Percentiles rank a stretch among this genome's conserved stretches.
Evolutionary conservation across 371 early-diverging fungal genomes (phyloP).

Genomic region (Mucor velutinosus): DNA sequence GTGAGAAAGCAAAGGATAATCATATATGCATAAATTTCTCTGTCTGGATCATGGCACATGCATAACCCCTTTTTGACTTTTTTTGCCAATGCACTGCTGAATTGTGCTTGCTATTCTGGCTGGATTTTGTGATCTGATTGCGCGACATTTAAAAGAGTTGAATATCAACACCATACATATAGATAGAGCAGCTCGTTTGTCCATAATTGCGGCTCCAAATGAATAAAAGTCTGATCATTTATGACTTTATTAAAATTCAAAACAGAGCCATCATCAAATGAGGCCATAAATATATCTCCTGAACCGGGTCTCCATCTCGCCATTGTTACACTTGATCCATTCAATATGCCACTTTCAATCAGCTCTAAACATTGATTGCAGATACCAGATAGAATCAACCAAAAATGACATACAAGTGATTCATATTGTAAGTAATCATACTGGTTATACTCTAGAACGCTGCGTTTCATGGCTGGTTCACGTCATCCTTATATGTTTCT

Average conservation of each 20-base stretch:
- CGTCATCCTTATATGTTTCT: too few relatives aligned
- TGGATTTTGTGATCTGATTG: conserved; percentile 56
- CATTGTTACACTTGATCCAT: conserved; percentile 69
- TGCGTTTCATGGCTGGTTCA: too few relatives aligned
- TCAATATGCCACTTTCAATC: conserved; percentile 56
- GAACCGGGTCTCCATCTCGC: conserved; percentile 91
- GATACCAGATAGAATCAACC: conserved; percentile 87
- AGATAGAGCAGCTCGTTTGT: background rate
- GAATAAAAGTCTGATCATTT: conserved; percentile 69
- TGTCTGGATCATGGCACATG: background rate
- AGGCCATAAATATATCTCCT: conserved; percentile 79
- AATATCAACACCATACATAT: background rate
- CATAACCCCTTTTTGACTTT: conserved; percentile 52
- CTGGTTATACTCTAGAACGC: too few relatives aligned
- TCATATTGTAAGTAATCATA: conserved; percentile 58
- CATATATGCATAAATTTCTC: background rate
- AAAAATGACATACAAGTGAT: conserved; percentile 73
- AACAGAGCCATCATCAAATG: conserved; percentile 75
- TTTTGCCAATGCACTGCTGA: conserved; percentile 75
- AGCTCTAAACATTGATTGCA: conserved; percentile 64
- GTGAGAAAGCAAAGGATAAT: conserved; percentile 77
- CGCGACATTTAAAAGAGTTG: background rate
- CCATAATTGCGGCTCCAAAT: conserved; percentile 30
- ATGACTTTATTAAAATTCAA: conserved; percentile 82
- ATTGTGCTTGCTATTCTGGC: conserved; percentile 63